phyloP scores from a whole-genome alignment of 768 basidiomycete genomes.

The Suillus subaureus region DNA sequence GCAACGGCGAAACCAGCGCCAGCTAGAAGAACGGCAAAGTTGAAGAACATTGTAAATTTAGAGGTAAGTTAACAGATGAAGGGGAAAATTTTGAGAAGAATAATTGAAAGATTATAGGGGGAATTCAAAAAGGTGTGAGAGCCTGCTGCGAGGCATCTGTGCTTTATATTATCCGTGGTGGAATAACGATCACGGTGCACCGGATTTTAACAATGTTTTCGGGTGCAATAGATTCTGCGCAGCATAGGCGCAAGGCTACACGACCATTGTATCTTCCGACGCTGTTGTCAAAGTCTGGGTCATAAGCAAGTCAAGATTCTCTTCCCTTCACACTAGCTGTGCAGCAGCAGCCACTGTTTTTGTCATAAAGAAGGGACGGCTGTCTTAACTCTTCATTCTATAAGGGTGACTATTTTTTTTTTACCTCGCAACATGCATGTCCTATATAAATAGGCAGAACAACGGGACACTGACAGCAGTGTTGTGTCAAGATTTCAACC shows the following conservation, averaged over 20 bases:
- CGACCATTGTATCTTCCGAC: not conserved
- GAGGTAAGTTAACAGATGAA: not conserved
- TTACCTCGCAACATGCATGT: not conserved
- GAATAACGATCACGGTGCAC: not conserved
- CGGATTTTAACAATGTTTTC: not conserved
- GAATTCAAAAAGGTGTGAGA: not conserved
- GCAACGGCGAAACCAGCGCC: slow-evolving; percentile 42
- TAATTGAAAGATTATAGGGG: not conserved
- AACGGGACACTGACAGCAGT: not conserved
- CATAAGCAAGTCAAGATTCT: not conserved
- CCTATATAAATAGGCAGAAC: not conserved
- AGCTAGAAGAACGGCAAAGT: slow-evolving; percentile 28
- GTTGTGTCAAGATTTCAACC: not conserved
- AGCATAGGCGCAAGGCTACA: not conserved
- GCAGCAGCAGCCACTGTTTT: not conserved
- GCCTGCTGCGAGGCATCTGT: not conserved
- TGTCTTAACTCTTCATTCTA: not conserved
- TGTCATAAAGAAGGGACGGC: not conserved
- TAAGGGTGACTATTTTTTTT: not conserved
- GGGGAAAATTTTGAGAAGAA: not conserved
- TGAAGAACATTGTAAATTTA: slow-evolving; percentile 28
- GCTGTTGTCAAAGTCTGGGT: not conserved
- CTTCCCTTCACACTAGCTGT: not conserved
- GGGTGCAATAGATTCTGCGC: slow-evolving; percentile 1
- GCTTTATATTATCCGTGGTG: not conserved